phyloP scores from a whole-genome alignment of 345 rosid species.

The Dimocarpus longan region DNA sequence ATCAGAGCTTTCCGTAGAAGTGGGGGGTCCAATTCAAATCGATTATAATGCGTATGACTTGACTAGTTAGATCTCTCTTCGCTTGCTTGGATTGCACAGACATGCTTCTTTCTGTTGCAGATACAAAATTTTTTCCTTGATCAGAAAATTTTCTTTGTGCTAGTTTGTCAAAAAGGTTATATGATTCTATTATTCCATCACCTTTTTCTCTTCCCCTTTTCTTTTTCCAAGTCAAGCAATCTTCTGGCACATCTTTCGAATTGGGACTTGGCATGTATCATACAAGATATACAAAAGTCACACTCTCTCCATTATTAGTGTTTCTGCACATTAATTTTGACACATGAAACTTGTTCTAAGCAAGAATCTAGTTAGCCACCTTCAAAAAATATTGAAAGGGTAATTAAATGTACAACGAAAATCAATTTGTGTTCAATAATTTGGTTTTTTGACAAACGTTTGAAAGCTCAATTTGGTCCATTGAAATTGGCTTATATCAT shows the following conservation, averaged over 20 bases:
- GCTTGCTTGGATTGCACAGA: slow-evolving; percentile 34
- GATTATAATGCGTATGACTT: slow-evolving; percentile 35
- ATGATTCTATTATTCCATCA: background rate
- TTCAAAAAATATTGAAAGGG: background rate
- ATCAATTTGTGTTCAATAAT: slow-evolving; percentile 1
- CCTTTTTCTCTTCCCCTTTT: slow-evolving; percentile 4
- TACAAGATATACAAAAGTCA: background rate
- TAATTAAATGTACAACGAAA: background rate
- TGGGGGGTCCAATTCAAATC: slow-evolving; percentile 37
- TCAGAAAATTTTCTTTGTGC: background rate
- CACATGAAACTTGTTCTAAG: background rate
- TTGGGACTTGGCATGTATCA: background rate
- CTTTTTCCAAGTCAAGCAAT: slow-evolving; percentile 23
- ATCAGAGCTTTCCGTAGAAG: slow-evolving; percentile 19
- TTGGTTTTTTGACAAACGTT: background rate
- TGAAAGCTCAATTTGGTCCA: background rate
- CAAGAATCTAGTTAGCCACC: background rate
- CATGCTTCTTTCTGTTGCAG: slow-evolving; percentile 21
- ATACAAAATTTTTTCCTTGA: slow-evolving; percentile 11
- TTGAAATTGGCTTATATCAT: background rate
- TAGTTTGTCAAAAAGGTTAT: slow-evolving; percentile 26
- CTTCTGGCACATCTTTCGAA: slow-evolving; percentile 6
- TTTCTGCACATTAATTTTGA: background rate
- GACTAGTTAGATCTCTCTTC: slow-evolving; percentile 20
- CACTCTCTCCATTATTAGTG: background rate